phyloP scores from a whole-genome alignment of 768 basidiomycete species.

The Dendrothele bispora region DNA sequence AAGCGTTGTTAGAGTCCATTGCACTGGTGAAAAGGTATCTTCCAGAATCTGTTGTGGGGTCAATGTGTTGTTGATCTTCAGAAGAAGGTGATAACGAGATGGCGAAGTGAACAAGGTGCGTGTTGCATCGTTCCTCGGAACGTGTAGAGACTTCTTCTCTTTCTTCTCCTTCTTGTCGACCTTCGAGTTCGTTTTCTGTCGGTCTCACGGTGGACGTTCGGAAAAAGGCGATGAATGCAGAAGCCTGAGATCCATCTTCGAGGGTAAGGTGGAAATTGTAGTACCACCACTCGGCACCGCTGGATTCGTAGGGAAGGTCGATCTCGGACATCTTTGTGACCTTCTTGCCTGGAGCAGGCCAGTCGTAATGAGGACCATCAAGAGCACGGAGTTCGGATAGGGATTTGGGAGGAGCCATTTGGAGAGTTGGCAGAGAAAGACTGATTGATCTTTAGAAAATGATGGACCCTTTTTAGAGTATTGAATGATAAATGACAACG shows the following conservation, averaged over 20 bases:
- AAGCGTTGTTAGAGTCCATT: not conserved
- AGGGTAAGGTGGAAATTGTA: not conserved
- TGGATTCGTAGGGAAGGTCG: not conserved
- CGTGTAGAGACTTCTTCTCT: too few species aligned
- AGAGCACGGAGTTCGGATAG: too few species aligned
- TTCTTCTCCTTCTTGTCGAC: not conserved
- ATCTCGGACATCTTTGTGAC: not conserved
- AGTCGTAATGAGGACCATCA: not conserved
- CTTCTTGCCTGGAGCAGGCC: not conserved
- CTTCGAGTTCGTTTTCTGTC: not conserved
- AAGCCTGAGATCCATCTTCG: not conserved
- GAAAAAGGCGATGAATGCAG: not conserved
- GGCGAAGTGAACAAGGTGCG: not conserved
- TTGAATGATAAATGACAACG: too few species aligned
- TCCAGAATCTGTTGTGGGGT: not conserved
- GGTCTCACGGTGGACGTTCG: not conserved
- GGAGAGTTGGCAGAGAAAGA: too few species aligned
- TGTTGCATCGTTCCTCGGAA: not conserved
- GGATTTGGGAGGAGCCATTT: too few species aligned
- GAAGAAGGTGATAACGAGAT: not conserved
- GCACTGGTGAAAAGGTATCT: not conserved
- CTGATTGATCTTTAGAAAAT: too few species aligned
- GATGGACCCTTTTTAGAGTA: too few species aligned
- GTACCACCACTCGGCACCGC: not conserved
- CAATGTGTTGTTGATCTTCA: too few species aligned